Percentiles rank a stretch among this genome's conserved stretches.
phyloP scores from a whole-genome alignment of 805 yeast species.

The Torulaspora indica region DNA sequence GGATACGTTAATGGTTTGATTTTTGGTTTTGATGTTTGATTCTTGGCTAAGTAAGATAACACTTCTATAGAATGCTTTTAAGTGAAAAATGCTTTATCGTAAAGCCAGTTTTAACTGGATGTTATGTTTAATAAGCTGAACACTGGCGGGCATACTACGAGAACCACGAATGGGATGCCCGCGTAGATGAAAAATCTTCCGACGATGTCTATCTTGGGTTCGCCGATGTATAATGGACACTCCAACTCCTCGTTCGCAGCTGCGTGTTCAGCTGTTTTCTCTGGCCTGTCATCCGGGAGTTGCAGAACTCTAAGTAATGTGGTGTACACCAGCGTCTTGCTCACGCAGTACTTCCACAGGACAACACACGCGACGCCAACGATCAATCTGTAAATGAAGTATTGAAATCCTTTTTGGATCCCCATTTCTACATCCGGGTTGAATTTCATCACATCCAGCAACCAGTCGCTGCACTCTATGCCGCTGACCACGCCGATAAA shows the following conservation, averaged over 20 bases:
- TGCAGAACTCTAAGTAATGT: conserved; percentile 36
- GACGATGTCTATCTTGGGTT: conserved; percentile 70
- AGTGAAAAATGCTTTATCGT: neutral
- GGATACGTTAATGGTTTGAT: neutral
- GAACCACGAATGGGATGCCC: conserved; percentile 63
- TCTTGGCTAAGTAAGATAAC: too few species aligned
- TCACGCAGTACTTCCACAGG: conserved; percentile 61
- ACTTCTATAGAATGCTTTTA: neutral
- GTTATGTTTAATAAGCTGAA: conserved; percentile 13
- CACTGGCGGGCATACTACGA: conserved; percentile 34
- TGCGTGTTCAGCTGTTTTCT: conserved; percentile 24
- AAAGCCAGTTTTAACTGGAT: conserved; percentile 2
- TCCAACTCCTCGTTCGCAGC: conserved; percentile 29
- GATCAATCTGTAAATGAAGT: conserved; percentile 44
- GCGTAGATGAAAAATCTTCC: conserved; percentile 76
- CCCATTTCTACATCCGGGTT: conserved; percentile 15
- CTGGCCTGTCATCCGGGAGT: conserved; percentile 26
- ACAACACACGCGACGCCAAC: conserved; percentile 62
- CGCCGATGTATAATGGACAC: conserved; percentile 49
- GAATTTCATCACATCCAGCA: conserved; percentile 28
- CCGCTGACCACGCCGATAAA: conserved; percentile 86
- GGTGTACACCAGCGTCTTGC: conserved; percentile 61
- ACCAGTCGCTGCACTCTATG: conserved; percentile 58
- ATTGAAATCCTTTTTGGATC: conserved; percentile 41
- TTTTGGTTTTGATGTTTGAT: neutral